Evolutionary conservation across 2,329 filamentous ascomycete genomes (phyloP).

Genomic region (Paecilomyces variotii): DNA sequence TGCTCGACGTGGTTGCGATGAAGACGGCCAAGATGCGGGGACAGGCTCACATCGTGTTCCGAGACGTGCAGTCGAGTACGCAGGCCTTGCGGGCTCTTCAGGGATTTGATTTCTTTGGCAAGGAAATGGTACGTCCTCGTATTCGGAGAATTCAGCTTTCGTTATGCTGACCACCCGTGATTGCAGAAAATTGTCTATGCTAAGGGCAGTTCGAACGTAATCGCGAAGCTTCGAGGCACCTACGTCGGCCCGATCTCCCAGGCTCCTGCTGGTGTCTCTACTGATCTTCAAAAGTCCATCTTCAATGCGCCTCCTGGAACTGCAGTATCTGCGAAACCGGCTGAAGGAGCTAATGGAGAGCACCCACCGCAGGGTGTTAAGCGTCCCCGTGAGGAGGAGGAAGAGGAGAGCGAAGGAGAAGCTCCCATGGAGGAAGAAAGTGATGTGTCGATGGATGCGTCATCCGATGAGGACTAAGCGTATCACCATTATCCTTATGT

Average conservation of each 20-base stretch:
- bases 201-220: slow-evolving; percentile 77
- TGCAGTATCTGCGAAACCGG: slow-evolving; percentile 41
- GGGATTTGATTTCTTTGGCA: slow-evolving; percentile 77
- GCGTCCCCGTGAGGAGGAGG: slow-evolving; percentile 59
- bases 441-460: slow-evolving; percentile 62
- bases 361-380: slow-evolving; percentile 53
- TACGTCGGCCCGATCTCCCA: slow-evolving; percentile 60
- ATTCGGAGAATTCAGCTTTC: neutral
- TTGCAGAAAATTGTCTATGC: slow-evolving; percentile 80
- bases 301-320: slow-evolving; percentile 55
- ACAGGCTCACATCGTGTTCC: slow-evolving; percentile 87
- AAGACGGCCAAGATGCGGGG: slow-evolving; percentile 91
- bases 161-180: slow-evolving; percentile 5
- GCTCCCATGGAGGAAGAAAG: slow-evolving; percentile 59
- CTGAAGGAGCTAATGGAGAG: slow-evolving; percentile 38
- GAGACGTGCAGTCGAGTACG: slow-evolving; percentile 83
- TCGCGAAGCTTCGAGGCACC: slow-evolving; percentile 86
- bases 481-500: neutral
- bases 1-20: slow-evolving; percentile 84
- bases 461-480: slow-evolving; percentile 62
- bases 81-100: slow-evolving; percentile 87
- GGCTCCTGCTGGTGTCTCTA: slow-evolving; percentile 54
- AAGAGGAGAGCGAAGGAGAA: slow-evolving; percentile 45
- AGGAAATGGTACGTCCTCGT: slow-evolving; percentile 62
- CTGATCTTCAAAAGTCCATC: slow-evolving; percentile 70